phyloP scores from a whole-genome alignment of 352 stramenopile genomes.

The Phytophthora fragariae region DNA sequence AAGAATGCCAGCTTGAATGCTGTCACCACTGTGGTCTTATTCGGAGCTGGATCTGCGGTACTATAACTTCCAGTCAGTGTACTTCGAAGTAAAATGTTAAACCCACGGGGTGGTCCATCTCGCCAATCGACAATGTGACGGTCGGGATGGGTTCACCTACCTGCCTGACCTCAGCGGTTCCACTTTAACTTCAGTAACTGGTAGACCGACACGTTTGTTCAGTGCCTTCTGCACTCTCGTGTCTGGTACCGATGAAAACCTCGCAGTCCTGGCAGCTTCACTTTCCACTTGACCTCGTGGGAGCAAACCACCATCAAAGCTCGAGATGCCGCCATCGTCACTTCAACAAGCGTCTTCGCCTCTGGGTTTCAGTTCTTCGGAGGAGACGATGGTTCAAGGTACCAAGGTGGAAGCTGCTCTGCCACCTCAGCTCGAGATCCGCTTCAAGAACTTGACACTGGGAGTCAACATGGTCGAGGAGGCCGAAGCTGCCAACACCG shows the following conservation, averaged over 20 bases:
- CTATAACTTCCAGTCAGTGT: no score
- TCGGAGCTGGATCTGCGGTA: no score
- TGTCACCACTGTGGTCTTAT: no score
- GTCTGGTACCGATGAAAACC: background rate
- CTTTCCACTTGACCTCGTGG: conserved; percentile 16
- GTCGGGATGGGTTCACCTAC: background rate
- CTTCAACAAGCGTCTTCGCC: no score
- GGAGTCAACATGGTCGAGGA: conserved; percentile 23
- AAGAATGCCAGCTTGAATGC: no score
- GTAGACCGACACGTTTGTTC: background rate
- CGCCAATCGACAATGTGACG: conserved; percentile 22
- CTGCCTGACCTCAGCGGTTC: conserved; percentile 4
- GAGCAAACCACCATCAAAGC: background rate
- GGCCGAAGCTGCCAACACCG: background rate
- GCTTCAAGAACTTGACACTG: conserved; percentile 40
- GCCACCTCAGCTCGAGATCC: conserved; percentile 25
- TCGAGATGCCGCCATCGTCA: background rate
- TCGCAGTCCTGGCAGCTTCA: background rate
- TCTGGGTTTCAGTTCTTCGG: no score
- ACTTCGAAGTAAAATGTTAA: no score
- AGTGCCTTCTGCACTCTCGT: background rate
- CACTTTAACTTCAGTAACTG: background rate
- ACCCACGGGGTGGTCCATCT: conserved; percentile 2
- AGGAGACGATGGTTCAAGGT: no score
- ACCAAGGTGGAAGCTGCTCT: no score